Base-by-base conservation (phyloP, 495 filamentous ascomycete genomes). In the Lepraria neglecta region DNA sequence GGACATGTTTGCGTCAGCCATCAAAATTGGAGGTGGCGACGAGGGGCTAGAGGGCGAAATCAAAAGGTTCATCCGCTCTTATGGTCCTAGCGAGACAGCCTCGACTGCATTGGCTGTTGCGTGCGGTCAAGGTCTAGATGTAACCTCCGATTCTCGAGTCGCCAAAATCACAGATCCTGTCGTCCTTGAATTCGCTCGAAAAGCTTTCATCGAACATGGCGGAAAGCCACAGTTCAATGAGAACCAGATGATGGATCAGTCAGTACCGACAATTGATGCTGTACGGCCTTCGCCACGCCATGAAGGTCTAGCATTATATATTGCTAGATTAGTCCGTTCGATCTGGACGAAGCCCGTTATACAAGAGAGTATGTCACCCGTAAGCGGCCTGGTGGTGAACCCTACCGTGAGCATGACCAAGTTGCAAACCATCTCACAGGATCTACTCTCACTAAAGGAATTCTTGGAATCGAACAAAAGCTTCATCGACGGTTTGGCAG, bases 51-150 rank as follows among this genome's bases (percentile, higher is more conserved):
- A 95, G 56, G 84, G 78, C 2, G 89, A 96, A 58, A 77, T 92
- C 45, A 87, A 86, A 57, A 89, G 82, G 58, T 96, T 97, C 67
- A 87, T 90, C 59, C 78, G 81, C 40, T 80, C 82, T 4, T 97
- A 97, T 72, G 95, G 95, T 40, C 81, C 89, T 1, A 84, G 82
- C 2, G 94, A 99, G 70, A 90, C 87, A 0, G 83, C 90, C 63
- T 90, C 95, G 0, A 92, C 91, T 57, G 90, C 95, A 11, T 78
- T 99, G 24, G 95, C 95, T 10, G 94, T 97, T n/a, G 91, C 91
- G 15, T 99, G 94, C 70, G 91, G 92, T 14, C 90, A 96, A 70
- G 91, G 89, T 19, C 81, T 85, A 27, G 90, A 92, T 66, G 79
- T 91, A 48, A 83, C 84, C 0, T 78, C 85, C 0, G 87, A 90